phyloP scores from a whole-genome alignment of 2,329 filamentous ascomycete species.

The Cryphonectria parasitica region DNA sequence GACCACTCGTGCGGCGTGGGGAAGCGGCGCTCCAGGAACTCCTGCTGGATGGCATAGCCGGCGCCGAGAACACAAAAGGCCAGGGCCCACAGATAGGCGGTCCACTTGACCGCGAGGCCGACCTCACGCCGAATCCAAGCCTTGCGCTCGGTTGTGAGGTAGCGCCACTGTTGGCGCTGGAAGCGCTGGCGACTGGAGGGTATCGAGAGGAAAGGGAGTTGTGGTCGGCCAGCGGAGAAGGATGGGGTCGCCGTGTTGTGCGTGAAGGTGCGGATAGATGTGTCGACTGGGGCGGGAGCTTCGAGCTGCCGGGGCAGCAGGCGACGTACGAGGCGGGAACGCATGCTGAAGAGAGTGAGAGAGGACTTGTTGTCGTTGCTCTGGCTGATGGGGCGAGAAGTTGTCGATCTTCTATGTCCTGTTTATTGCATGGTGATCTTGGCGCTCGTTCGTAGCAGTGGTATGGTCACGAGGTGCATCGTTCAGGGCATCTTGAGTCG shows the following conservation, averaged over 20 bases:
- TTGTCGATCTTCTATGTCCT: neutral
- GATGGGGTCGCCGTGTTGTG: constrained; percentile 53
- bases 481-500: neutral
- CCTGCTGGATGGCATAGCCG: constrained; percentile 70
- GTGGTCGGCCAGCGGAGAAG: constrained; percentile 43
- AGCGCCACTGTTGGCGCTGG: constrained; percentile 61
- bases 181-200: constrained; percentile 40
- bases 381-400: neutral
- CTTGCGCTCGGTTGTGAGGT: constrained; percentile 79
- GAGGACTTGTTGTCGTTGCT: neutral
- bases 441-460: neutral
- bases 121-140: constrained; percentile 72
- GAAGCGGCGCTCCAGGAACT: constrained; percentile 73
- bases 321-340: constrained; percentile 44
- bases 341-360: constrained; percentile 39
- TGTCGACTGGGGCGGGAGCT: constrained; percentile 25
- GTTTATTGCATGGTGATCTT: neutral
- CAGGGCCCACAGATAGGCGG: constrained; percentile 66
- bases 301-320: constrained; percentile 34
- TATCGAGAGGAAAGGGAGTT: constrained; percentile 56
- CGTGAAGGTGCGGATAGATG: constrained; percentile 55
- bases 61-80: constrained; percentile 63
- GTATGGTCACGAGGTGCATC: neutral
- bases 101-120: constrained; percentile 70
- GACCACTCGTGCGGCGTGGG: constrained; percentile 85